Evolutionary conservation across 371 early-diverging fungal genomes (phyloP).

Genomic region (Mucor racemosus): DNA sequence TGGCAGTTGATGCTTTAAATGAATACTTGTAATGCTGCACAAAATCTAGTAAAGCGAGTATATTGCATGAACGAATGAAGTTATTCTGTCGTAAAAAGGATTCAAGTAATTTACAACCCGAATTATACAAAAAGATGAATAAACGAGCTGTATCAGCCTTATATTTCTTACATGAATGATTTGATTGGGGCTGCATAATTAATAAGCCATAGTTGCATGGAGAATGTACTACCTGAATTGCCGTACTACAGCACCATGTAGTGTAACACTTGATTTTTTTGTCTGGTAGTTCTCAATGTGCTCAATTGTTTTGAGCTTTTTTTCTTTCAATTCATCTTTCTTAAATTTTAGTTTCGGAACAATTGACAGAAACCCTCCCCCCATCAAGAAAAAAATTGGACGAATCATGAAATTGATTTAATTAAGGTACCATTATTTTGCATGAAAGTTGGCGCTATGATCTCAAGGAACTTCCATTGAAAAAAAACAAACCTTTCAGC

Average conservation of each 20-base stretch:
- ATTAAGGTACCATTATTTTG: neutral
- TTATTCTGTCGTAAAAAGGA: neutral
- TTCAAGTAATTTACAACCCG: neutral
- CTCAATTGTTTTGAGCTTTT: neutral
- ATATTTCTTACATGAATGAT: neutral
- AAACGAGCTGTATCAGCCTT: neutral
- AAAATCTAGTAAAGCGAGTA: neutral
- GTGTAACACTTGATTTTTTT: neutral
- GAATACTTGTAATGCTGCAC: neutral
- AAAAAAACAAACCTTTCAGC: neutral
- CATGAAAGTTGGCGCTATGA: neutral
- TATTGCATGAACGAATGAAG: neutral
- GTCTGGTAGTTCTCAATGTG: neutral
- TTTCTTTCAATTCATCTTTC: neutral
- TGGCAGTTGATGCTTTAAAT: neutral
- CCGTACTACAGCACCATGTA: neutral
- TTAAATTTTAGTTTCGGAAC: neutral
- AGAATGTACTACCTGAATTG: neutral
- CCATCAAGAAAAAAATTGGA: neutral
- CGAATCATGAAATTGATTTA: neutral
- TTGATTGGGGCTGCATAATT: neutral
- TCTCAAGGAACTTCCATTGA: no score
- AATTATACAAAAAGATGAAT: neutral
- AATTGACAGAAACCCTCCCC: no score
- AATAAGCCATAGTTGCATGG: neutral